Conservation (phyloP, 129 eudicot species). For the Lactuca saligna region DNA sequence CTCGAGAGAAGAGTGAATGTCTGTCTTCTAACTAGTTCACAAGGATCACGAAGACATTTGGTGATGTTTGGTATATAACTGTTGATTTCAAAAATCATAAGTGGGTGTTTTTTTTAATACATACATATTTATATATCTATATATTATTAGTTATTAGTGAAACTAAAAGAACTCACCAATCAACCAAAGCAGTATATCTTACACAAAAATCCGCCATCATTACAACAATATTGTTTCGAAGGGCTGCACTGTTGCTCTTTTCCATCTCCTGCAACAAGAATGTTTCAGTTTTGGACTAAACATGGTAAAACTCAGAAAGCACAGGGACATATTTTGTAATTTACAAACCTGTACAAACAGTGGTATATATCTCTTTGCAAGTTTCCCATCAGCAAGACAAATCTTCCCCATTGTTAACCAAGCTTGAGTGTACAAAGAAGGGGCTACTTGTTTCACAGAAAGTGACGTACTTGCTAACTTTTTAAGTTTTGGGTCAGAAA, state of each 20-base stretch:
- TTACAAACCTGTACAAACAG: slow-evolving; percentile 82
- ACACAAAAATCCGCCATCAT: slow-evolving; percentile 96
- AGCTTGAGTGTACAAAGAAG: slow-evolving; percentile 82
- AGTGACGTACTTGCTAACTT: slow-evolving; percentile 34
- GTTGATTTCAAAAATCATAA: background rate
- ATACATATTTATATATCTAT: background rate
- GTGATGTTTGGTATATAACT: slow-evolving; percentile 93
- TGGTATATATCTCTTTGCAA: slow-evolving; percentile 91
- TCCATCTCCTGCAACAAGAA: slow-evolving; percentile 77
- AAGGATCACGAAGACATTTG: slow-evolving; percentile 91
- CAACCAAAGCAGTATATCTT: slow-evolving; percentile 89
- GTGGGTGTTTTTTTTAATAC: slow-evolving; percentile 1
- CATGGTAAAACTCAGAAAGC: too few species aligned
- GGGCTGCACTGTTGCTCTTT: slow-evolving; percentile 76
- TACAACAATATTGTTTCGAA: slow-evolving; percentile 81
- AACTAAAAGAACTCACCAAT: slow-evolving; percentile 66
- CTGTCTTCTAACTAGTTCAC: slow-evolving; percentile 93
- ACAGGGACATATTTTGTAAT: too few species aligned
- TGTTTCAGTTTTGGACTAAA: too few species aligned
- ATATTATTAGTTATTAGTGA: background rate
- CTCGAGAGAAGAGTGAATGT: slow-evolving; percentile 87
- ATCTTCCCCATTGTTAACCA: slow-evolving; percentile 95
- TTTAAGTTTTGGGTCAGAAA: slow-evolving; percentile 49
- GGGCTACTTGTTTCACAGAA: slow-evolving; percentile 65
- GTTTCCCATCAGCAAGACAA: slow-evolving; percentile 95